Percentiles rank a stretch among this genome's conserved stretches.
Evolutionary conservation across 805 yeast species (phyloP).

Genomic region (Candida tibetensis): DNA sequence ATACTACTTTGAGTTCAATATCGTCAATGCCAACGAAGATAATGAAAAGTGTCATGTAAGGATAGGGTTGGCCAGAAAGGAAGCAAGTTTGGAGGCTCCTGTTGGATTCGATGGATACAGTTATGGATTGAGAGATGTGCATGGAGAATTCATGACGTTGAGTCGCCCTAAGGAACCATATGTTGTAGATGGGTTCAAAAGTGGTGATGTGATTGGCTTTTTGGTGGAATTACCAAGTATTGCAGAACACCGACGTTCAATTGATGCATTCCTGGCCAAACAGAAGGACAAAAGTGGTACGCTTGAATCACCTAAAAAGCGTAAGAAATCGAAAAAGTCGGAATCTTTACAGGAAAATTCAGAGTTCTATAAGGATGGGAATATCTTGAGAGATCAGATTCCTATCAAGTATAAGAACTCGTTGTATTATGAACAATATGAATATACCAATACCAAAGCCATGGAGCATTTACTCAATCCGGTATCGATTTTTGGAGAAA

Average conservation of each 20-base stretch:
- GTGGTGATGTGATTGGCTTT: slow-evolving; percentile 85
- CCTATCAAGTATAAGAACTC: slow-evolving; percentile 81
- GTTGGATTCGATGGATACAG: slow-evolving; percentile 95
- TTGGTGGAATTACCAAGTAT: slow-evolving; percentile 64
- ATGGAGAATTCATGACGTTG: slow-evolving; percentile 72
- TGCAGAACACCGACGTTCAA: slow-evolving; percentile 42
- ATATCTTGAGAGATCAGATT: slow-evolving; percentile 74
- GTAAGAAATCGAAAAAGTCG: slow-evolving; percentile 13
- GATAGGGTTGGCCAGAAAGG: slow-evolving; percentile 79
- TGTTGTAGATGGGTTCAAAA: slow-evolving; percentile 43
- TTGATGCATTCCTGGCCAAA: slow-evolving; percentile 27
- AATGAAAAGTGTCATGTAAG: slow-evolving; percentile 57
- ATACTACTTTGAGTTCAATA: slow-evolving; percentile 75
- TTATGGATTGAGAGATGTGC: slow-evolving; percentile 80
- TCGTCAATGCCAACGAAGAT: slow-evolving; percentile 41
- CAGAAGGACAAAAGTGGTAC: slow-evolving; percentile 6
- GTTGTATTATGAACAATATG: slow-evolving; percentile 80
- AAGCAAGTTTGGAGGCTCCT: slow-evolving; percentile 89
- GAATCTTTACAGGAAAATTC: slow-evolving; percentile 10
- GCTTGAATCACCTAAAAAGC: slow-evolving; percentile 11
- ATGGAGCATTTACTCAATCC: slow-evolving; percentile 77
- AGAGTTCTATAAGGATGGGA: slow-evolving; percentile 22
- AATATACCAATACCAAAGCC: slow-evolving; percentile 63
- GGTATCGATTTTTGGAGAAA: slow-evolving; percentile 67
- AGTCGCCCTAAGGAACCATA: slow-evolving; percentile 59